Conservation (phyloP, 2,329 filamentous ascomycete genomes). For the Zymoseptoria ardabiliae region DNA sequence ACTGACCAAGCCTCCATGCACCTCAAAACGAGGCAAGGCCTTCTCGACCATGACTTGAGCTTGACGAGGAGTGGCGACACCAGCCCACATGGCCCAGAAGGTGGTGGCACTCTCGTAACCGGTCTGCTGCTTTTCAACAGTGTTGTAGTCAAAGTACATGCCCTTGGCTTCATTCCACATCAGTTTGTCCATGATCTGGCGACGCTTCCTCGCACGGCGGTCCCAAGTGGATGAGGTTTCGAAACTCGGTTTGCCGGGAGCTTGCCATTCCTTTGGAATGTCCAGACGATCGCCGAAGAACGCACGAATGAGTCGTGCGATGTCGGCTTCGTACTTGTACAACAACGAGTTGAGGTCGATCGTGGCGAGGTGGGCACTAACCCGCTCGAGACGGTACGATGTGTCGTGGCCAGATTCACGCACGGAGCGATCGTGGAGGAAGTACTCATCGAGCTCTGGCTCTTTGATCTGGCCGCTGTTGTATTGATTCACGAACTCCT, state of each 20-base stretch:
- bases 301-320: constrained; percentile 74
- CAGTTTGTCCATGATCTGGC: constrained; percentile 81
- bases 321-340: constrained; percentile 96
- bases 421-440: constrained; percentile 89
- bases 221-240: constrained; percentile 88
- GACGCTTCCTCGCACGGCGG: constrained; percentile 74
- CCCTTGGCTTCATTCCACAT: constrained; percentile 87
- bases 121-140: constrained; percentile 68
- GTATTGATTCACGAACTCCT: constrained; percentile 82
- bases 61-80: constrained; percentile 75
- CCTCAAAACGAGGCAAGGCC: constrained; percentile 82
- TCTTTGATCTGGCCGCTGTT: constrained; percentile 70
- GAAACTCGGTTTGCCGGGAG: constrained; percentile 54
- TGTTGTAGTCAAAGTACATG: constrained; percentile 98
- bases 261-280: constrained; percentile 78
- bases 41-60: constrained; percentile 74
- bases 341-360: constrained; percentile 91
- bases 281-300: constrained; percentile 74
- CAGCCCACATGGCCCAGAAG: constrained; percentile 97
- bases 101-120: constrained; percentile 88
- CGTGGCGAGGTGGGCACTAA: constrained; percentile 82
- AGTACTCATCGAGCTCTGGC: constrained; percentile 89
- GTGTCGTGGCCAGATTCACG: constrained; percentile 97
- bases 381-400: constrained; percentile 80
- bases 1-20: constrained; percentile 76